A percentile compares a stretch with the other conserved stretches of the same genome.
These are phyloP conservation scores for Fusarium protoensiforme DNA, from an alignment of 2,329 filamentous ascomycete species.

Conservation along the genomic window DNA sequence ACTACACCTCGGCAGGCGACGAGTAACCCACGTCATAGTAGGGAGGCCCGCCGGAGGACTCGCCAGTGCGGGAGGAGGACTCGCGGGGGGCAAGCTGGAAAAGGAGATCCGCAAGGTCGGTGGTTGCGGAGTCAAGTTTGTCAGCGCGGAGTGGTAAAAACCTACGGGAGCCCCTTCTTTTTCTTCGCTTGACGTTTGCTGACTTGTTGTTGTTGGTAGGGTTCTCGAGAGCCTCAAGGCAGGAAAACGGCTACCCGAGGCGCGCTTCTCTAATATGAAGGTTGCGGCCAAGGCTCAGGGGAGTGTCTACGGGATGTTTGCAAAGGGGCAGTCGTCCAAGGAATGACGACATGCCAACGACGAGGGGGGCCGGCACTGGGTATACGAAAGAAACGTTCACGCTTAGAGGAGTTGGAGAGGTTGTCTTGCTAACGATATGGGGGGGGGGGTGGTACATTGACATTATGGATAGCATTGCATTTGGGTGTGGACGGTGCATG, in stretches of 20 bases:
- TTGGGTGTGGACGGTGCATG: background rate
- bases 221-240: constrained; percentile 84
- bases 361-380: background rate
- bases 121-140: constrained; percentile 80
- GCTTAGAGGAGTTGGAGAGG: background rate
- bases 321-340: constrained; percentile 17
- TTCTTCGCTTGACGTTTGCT: background rate
- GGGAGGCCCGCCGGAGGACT: constrained; percentile 65
- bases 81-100: constrained; percentile 83
- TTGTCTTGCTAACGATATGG: background rate
- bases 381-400: background rate
- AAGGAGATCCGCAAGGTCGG: constrained; percentile 77
- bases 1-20: constrained; percentile 75
- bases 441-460: background rate
- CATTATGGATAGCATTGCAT: background rate
- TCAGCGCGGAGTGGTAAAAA: constrained; percentile 80
- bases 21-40: constrained; percentile 88
- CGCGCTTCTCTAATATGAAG: constrained; percentile 73
- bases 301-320: constrained; percentile 69
- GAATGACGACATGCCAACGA: background rate
- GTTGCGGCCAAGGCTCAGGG: constrained; percentile 70
- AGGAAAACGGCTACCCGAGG: constrained; percentile 79
- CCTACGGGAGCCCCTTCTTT: background rate
- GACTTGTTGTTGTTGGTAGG: constrained; percentile 57
- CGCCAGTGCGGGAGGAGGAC: constrained; percentile 71